Evolutionary conservation across 208 protist genomes (phyloP), one percentile per base, ranked within the genome.

Genomic region (Wallacemonas collosoma): DNA sequence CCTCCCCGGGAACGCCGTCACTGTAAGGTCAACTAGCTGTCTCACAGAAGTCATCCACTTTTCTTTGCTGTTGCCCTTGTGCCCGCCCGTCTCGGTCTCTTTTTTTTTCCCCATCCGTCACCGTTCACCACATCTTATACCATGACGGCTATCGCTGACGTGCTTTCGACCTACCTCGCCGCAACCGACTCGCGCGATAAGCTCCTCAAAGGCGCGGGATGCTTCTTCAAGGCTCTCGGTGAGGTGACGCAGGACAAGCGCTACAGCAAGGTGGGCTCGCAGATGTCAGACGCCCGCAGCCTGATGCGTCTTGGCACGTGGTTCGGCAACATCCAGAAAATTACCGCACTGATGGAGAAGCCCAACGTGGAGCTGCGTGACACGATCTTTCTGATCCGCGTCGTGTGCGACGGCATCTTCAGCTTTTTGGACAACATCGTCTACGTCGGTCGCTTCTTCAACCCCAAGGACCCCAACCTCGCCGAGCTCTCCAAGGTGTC

Each of bases 351-450:
- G 1, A 74, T 93, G 62, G 79, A 83, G 61, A 88, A 85, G 73
- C 61, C 73, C 61, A 61, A 65, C 11, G 79, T 81, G 44, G 69
- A 79, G 45, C 65, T 79, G 2, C 87, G 86, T 39, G 87, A 91
- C 39, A 69, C 90, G 7, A 53, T 96, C 58, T 88, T 73, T 63
- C 53, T 96, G 8, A 57, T 87, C 61, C 87, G 86, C 44, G 76
- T 94, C 17, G 51, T 91, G 40, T 88, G 83, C 40, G 91, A 96
- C 66, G 80, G 81, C 45, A 67, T 93, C 67, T 96, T 96, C 80
- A 89, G 85, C 56, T 45, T 89, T 3, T 73, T 87, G 26, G 89
- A 96, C 73, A 96, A 96, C 78, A 76, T 92, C 68, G 84, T 88
- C 1, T 96, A 85, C 62, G 8, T 87, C 47, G 87, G 86, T 38